Evolutionary conservation across 306 rosid species (phyloP).

Genomic region (Citrullus mucosospermus): DNA sequence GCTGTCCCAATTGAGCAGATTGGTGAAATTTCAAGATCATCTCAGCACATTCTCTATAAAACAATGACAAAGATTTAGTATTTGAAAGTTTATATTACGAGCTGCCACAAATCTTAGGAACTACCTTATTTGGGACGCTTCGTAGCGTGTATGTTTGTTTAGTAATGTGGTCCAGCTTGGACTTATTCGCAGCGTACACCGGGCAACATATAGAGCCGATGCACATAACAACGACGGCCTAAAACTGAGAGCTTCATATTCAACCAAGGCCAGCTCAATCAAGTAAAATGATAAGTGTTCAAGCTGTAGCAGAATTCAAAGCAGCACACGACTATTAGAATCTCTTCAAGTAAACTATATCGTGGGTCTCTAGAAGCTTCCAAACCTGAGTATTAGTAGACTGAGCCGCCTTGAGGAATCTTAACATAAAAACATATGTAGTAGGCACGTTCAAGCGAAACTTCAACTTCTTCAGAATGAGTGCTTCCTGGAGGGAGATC

Average conservation of each 20-base stretch:
- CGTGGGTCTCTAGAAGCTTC: not conserved
- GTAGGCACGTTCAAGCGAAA: slow-evolving; percentile 77
- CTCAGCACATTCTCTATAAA: slow-evolving; percentile 50
- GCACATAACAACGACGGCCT: slow-evolving; percentile 79
- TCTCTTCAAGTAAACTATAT: not conserved
- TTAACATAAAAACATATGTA: slow-evolving; percentile 79
- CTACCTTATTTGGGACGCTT: slow-evolving; percentile 59
- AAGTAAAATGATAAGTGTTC: slow-evolving; percentile 73
- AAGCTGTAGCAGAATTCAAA: slow-evolving; percentile 33
- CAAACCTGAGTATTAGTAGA: slow-evolving; percentile 61
- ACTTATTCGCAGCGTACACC: slow-evolving; percentile 49
- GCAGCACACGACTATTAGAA: not conserved
- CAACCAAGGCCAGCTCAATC: slow-evolving; percentile 57
- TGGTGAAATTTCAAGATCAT: slow-evolving; percentile 61
- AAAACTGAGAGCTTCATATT: slow-evolving; percentile 64
- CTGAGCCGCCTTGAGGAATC: slow-evolving; percentile 88
- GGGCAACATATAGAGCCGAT: slow-evolving; percentile 78
- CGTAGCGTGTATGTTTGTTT: slow-evolving; percentile 56
- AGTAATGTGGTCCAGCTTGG: slow-evolving; percentile 73
- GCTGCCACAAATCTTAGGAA: not conserved
- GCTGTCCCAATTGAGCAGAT: slow-evolving; percentile 43
- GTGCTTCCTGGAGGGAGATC: slow-evolving; percentile 56
- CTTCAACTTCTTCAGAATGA: slow-evolving; percentile 53
- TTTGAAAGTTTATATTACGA: not conserved
- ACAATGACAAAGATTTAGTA: not conserved